A percentile compares a stretch with the other conserved stretches of the same genome.
These are phyloP conservation scores for Backusella sp. DNA, from an alignment of 192 early-diverging fungal species.

Conservation along the genomic window DNA sequence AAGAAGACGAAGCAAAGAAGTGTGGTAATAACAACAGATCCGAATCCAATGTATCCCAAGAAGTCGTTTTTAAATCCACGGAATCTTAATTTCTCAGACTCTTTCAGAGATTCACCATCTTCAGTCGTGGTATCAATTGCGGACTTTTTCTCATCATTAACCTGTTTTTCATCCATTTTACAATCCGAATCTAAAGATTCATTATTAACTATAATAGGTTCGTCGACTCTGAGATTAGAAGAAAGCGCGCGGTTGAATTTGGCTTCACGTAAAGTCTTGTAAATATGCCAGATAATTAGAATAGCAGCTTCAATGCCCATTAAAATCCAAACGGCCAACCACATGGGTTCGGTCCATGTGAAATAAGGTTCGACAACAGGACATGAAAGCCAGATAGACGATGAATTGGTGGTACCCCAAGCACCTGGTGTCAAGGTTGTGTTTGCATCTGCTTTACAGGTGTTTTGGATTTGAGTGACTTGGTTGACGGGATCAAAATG, in stretches of 20 bases:
- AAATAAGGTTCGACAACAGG: conserved; percentile 44
- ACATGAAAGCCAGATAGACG: conserved; percentile 48
- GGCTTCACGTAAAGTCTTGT: conserved; percentile 38
- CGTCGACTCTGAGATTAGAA: conserved; percentile 13
- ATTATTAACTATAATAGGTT: conserved; percentile 19
- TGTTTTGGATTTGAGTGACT: conserved; percentile 22
- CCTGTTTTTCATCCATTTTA: conserved; percentile 9
- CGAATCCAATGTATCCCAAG: conserved; percentile 51
- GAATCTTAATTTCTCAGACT: conserved; percentile 48
- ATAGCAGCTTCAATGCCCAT: conserved; percentile 43
- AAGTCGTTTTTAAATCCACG: conserved; percentile 61
- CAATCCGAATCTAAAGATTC: conserved; percentile 25
- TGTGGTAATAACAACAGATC: conserved; percentile 51
- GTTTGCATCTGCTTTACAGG: conserved; percentile 23
- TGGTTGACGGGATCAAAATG: conserved; percentile 51
- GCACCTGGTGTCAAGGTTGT: conserved; percentile 5
- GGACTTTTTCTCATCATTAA: neutral
- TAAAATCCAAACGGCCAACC: conserved; percentile 52
- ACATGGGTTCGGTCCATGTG: conserved; percentile 53
- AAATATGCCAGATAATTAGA: conserved; percentile 50
- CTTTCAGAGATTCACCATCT: neutral
- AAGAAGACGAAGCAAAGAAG: conserved; percentile 67
- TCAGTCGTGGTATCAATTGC: neutral
- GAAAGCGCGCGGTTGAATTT: conserved; percentile 20
- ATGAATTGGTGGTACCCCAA: conserved; percentile 12